Conservation (phyloP, 352 stramenopile species). For the Phytopythium delawarense region DNA sequence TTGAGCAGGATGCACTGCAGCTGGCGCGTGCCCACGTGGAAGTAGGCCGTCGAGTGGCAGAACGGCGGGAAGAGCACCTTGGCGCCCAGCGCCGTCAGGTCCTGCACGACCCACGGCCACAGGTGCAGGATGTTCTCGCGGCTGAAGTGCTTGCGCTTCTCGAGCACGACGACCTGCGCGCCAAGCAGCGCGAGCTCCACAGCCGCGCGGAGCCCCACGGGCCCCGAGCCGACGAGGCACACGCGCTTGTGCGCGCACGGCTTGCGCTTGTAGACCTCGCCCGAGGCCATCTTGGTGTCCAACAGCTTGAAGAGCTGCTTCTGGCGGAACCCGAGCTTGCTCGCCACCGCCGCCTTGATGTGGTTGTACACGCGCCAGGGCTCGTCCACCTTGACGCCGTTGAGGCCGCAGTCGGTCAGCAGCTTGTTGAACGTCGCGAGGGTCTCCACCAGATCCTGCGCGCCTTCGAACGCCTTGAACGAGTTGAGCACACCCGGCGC, state of each 20-base stretch:
- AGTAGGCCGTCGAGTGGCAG: slow-evolving; percentile 79
- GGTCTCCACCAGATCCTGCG: slow-evolving; percentile 58
- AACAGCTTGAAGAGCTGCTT: slow-evolving; percentile 77
- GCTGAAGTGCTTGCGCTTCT: slow-evolving; percentile 81
- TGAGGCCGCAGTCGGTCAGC: slow-evolving; percentile 48
- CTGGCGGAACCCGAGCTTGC: slow-evolving; percentile 66
- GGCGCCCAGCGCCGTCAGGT: slow-evolving; percentile 69
- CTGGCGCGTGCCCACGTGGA: slow-evolving; percentile 84
- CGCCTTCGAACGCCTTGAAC: slow-evolving; percentile 58
- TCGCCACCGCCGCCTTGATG: slow-evolving; percentile 50
- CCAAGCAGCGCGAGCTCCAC: slow-evolving; percentile 72
- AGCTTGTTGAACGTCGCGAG: slow-evolving; percentile 54
- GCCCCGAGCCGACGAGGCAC: slow-evolving; percentile 70
- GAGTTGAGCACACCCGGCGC: slow-evolving; percentile 40
- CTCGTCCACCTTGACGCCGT: slow-evolving; percentile 39
- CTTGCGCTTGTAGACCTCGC: slow-evolving; percentile 52
- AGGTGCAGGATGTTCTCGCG: slow-evolving; percentile 83
- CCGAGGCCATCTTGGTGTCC: slow-evolving; percentile 44
- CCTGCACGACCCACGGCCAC: slow-evolving; percentile 82
- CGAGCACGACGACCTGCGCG: slow-evolving; percentile 66
- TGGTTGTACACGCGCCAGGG: slow-evolving; percentile 64
- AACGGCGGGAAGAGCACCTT: slow-evolving; percentile 83
- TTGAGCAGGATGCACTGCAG: slow-evolving; percentile 84
- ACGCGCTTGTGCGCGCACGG: slow-evolving; percentile 66
- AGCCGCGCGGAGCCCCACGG: slow-evolving; percentile 65